Conservation (phyloP, 345 rosid species). For the Brassica juncea region DNA sequence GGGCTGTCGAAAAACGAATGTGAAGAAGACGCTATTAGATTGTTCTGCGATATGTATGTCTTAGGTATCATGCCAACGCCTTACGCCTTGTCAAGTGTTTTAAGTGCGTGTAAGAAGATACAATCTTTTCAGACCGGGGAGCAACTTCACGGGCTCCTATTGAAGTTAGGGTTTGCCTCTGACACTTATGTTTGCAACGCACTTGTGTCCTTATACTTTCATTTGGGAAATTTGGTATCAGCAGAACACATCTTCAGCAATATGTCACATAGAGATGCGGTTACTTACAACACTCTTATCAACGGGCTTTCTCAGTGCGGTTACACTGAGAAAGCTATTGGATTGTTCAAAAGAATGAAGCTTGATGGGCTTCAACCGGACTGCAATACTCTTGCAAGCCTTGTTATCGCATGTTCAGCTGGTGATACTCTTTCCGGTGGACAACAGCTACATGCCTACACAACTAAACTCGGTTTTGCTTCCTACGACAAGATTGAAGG, state of each 20-base stretch:
- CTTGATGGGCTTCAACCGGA: conserved; percentile 74
- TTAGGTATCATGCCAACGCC: conserved; percentile 63
- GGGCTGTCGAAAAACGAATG: conserved; percentile 66
- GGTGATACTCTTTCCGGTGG: conserved; percentile 52
- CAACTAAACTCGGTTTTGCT: conserved; percentile 64
- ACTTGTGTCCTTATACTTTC: conserved; percentile 74
- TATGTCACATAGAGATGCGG: conserved; percentile 62
- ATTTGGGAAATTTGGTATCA: conserved; percentile 51
- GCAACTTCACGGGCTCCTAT: conserved; percentile 72
- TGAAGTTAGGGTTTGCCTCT: conserved; percentile 69
- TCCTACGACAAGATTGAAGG: conserved; percentile 71
- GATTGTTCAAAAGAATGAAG: conserved; percentile 70
- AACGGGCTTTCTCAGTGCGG: conserved; percentile 76
- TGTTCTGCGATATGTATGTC: conserved; percentile 63
- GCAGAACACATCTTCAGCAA: conserved; percentile 71
- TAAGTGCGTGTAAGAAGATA: conserved; percentile 76
- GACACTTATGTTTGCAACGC: conserved; percentile 83
- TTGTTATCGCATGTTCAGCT: conserved; percentile 68
- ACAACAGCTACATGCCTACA: conserved; percentile 69
- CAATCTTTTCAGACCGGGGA: conserved; percentile 56
- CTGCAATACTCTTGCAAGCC: conserved; percentile 73
- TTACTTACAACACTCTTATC: conserved; percentile 83
- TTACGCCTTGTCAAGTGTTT: conserved; percentile 72
- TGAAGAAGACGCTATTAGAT: conserved; percentile 58
- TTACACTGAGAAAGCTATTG: conserved; percentile 59